Evolutionary conservation across 345 rosid species (phyloP).

Genomic region (Heritiera littoralis): DNA sequence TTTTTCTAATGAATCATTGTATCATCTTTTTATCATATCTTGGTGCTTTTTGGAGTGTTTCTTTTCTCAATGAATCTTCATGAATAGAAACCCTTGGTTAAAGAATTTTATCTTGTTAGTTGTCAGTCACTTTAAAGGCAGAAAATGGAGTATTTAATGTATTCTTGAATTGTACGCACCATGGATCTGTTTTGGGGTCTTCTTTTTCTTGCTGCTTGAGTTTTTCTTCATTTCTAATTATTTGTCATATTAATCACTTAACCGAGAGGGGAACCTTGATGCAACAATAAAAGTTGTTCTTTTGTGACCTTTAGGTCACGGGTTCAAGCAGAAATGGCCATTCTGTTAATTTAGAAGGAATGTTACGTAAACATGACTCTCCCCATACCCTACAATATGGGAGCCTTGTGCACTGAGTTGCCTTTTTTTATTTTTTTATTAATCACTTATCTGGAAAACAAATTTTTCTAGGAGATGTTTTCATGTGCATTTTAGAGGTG

Average conservation of each 20-base stretch:
- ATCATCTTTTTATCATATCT: background rate
- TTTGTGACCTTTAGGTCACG: too few relatives aligned
- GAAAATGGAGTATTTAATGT: background rate
- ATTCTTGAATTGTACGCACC: background rate
- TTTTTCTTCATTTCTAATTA: background rate
- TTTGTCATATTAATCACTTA: background rate
- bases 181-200: background rate
- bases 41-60: background rate
- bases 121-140: background rate
- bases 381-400: too few relatives aligned
- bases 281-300: too few relatives aligned
- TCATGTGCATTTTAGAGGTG: constrained; percentile 9
- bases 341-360: too few relatives aligned
- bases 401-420: too few relatives aligned
- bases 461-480: background rate
- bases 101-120: background rate
- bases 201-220: constrained; percentile 8
- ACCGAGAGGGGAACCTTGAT: too few relatives aligned
- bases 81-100: background rate
- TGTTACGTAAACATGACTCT: too few relatives aligned
- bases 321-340: too few relatives aligned
- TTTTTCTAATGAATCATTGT: background rate
- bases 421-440: too few relatives aligned
- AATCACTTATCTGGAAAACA: background rate
- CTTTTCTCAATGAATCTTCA: background rate